Percentiles rank a stretch among this genome's conserved stretches.
Conservation (phyloP, 2,329 filamentous ascomycete species). For the Orbilia ellipsospora region DNA sequence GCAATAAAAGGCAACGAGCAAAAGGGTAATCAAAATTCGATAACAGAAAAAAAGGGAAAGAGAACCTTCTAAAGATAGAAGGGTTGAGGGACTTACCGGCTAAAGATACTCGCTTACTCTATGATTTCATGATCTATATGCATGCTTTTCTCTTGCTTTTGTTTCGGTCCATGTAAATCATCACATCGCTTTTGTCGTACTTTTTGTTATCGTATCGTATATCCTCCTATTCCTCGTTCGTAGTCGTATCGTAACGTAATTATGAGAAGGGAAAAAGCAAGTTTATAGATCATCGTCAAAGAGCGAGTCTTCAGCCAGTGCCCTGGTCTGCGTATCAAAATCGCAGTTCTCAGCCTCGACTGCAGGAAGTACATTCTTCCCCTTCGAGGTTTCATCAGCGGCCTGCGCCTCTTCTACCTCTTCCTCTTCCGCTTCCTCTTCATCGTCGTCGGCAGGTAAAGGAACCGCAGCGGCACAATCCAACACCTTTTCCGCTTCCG, state of each 20-base stretch:
- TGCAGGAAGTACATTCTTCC: not conserved
- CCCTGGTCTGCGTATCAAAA: conserved; percentile 37
- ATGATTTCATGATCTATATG: conserved; percentile 49
- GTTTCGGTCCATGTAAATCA: conserved; percentile 19
- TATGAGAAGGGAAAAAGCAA: conserved; percentile 12
- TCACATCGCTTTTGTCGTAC: conserved; percentile 22
- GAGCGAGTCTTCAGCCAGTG: conserved; percentile 41
- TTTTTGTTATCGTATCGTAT: conserved; percentile 13
- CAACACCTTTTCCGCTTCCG: conserved; percentile 6
- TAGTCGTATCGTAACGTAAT: not conserved
- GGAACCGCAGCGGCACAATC: conserved; percentile 30
- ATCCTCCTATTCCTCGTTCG: conserved; percentile 7
- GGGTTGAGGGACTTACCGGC: conserved; percentile 30
- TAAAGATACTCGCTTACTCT: conserved; percentile 29
- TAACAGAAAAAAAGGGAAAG: conserved; percentile 3
- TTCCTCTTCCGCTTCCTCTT: conserved; percentile 21
- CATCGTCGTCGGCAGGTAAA: conserved; percentile 30
- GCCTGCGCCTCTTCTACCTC: conserved; percentile 8
- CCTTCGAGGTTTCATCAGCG: conserved; percentile 2
- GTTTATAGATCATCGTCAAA: conserved; percentile 42
- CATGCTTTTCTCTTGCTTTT: conserved; percentile 13
- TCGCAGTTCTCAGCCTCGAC: conserved; percentile 30
- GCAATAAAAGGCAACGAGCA: conserved; percentile 5
- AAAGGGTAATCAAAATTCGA: conserved; percentile 7
- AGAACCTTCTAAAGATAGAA: conserved; percentile 8